Percentiles rank a stretch among this genome's conserved stretches.
Evolutionary conservation across 106 monocot genomes (phyloP).

Genomic region (Allium sativum): DNA sequence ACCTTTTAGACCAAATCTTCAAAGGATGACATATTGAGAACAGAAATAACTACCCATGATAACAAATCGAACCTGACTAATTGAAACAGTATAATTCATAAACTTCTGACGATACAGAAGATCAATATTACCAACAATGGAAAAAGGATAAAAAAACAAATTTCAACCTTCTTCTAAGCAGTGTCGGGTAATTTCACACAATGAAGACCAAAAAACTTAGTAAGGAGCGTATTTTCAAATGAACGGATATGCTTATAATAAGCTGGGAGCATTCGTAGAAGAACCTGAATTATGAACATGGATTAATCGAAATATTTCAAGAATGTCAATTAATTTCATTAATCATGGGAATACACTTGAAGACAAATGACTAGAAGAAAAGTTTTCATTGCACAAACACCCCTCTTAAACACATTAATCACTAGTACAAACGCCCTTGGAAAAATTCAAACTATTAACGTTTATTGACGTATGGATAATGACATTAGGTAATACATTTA

Average conservation of each 20-base stretch:
- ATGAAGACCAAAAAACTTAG: constrained; percentile 91
- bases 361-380: neutral
- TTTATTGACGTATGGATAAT: too few relatives aligned
- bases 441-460: too few relatives aligned
- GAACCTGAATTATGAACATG: constrained; percentile 37
- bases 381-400: too few relatives aligned
- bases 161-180: constrained; percentile 70
- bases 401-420: too few relatives aligned
- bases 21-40: constrained; percentile 62
- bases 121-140: neutral
- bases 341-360: neutral
- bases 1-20: constrained; percentile 86
- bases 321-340: too few relatives aligned
- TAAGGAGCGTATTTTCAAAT: constrained; percentile 78
- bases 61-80: constrained; percentile 79
- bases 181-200: constrained; percentile 80
- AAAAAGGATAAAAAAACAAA: neutral
- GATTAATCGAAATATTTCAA: constrained; percentile 1
- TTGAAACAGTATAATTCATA: neutral
- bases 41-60: constrained; percentile 98
- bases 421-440: too few relatives aligned
- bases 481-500: too few relatives aligned
- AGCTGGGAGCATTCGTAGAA: constrained; percentile 86
- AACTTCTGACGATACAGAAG: neutral
- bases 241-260: constrained; percentile 84